Evolutionary conservation across 1,284 basidiomycete species (phyloP).

Genomic region (Trametes hirsuta): DNA sequence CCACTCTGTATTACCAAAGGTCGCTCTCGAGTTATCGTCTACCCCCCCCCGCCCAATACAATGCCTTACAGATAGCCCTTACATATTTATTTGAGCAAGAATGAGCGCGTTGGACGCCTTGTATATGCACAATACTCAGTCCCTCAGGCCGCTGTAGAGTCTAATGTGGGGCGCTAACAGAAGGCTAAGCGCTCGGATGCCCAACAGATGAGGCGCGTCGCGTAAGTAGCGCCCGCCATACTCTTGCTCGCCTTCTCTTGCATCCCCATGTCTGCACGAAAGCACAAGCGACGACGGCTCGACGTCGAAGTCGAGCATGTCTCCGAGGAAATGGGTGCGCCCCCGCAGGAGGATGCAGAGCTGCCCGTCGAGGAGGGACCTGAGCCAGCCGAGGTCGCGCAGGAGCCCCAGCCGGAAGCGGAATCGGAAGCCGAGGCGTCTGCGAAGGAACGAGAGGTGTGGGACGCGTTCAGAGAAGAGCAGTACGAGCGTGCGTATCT

Average conservation of each 20-base stretch:
- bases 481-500: conserved; percentile 67
- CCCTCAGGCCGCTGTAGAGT: not conserved
- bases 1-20: no score
- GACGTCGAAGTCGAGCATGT: not conserved
- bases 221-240: not conserved
- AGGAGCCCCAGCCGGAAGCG: conserved; percentile 4
- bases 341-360: not conserved
- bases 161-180: not conserved
- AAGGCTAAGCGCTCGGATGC: not conserved
- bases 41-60: no score
- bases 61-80: no score
- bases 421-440: conserved; percentile 32
- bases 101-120: no score
- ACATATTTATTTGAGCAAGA: no score
- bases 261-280: conserved; percentile 6
- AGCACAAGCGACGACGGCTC: conserved; percentile 7
- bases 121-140: not conserved
- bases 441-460: conserved; percentile 64
- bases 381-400: not conserved
- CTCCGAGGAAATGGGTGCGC: not conserved
- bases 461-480: conserved; percentile 80
- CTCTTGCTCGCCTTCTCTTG: not conserved
- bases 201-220: conserved; percentile 3
- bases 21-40: no score
- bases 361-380: not conserved